Base-by-base conservation (phyloP, 129 eudicot genomes). In the Erigeron canadensis region DNA sequence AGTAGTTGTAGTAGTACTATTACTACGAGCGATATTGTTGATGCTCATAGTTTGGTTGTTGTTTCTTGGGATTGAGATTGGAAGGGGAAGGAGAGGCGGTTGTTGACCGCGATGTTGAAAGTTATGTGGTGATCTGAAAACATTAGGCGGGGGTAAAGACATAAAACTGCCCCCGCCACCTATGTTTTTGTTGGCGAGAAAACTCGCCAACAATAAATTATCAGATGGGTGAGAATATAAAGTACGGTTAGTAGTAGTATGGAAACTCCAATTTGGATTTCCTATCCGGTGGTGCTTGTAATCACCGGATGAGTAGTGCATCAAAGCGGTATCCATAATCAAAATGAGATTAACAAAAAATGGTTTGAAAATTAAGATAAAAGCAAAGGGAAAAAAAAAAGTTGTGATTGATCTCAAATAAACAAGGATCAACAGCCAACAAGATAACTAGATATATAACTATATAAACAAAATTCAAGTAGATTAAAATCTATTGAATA, bases 1-100 rank as follows among this genome's bases (percentile, higher is more conserved):
- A 48, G 61, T 53, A n/a, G 71, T 8, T 6, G 71, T 53, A n/a
- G 71, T 8, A 5, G 71, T 13, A 45, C 82, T 77, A 40, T 70
- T 70, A 18, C 39, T 37, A 44, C 81, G 67, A 46, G 68, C 2
- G 40, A 70, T 47, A 46, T 60, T 53, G 16, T 53, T 65, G 8
- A 60, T 22, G 8, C 68, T 77, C 0, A 28, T 28, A 28, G 34
- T 28, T 2, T 55, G 76, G 57, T 70, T 72, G 57, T 70, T 72
- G 43, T 69, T 73, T 17, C 66, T 59, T 7, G 70, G 77, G 40
- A 44, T 48, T 4, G 83, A 61, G 19, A 77, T 10, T 2, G 91
- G 96, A 38, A 89, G 91, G 37, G 96, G 96, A 67, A 89, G 88
- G 6, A 86, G 85, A 7, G 93, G 86, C 11, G 96, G 93, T 37